Percentiles rank a stretch among this genome's conserved stretches.
phyloP scores from a whole-genome alignment of 1,284 basidiomycete genomes.

The Apiotrichum veenhuisii region DNA sequence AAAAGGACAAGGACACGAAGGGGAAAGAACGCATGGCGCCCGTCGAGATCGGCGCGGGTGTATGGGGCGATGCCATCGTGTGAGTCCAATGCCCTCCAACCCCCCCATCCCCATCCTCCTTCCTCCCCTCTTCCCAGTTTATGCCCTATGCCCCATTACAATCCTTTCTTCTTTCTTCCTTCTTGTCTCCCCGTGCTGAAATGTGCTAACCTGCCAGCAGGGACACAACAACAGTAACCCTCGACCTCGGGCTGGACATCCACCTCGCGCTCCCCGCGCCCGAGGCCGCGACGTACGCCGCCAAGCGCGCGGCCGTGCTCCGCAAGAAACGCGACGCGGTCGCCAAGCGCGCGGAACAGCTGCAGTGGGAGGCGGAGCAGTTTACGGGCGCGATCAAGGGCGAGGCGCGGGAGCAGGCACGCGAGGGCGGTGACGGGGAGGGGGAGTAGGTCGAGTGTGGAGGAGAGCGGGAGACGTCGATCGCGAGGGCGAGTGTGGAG shows the following conservation, averaged over 20 bases:
- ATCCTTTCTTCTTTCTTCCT: too few relatives aligned
- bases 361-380: slow-evolving; percentile 39
- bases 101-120: too few relatives aligned
- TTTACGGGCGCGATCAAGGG: slow-evolving; percentile 11
- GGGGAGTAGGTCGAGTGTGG: too few relatives aligned
- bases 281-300: slow-evolving; percentile 23
- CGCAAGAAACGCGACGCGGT: slow-evolving; percentile 21
- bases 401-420: too few relatives aligned
- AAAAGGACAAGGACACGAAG: background rate
- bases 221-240: slow-evolving; percentile 14
- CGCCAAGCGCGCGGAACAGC: slow-evolving; percentile 21
- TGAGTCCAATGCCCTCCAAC: slow-evolving; percentile 13
- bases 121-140: background rate
- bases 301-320: slow-evolving; percentile 25
- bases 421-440: too few relatives aligned
- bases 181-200: too few relatives aligned
- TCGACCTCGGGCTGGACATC: slow-evolving; percentile 39
- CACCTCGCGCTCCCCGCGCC: slow-evolving; percentile 26
- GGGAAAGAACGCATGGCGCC: slow-evolving; percentile 17
- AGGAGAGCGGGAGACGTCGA: too few relatives aligned
- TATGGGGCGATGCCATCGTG: slow-evolving; percentile 34
- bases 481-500: too few relatives aligned
- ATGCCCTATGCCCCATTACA: background rate
- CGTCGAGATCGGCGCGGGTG: slow-evolving; percentile 33
- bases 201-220: background rate